phyloP scores from a whole-genome alignment of 805 yeast genomes.

The Nakazawaea peltata region DNA sequence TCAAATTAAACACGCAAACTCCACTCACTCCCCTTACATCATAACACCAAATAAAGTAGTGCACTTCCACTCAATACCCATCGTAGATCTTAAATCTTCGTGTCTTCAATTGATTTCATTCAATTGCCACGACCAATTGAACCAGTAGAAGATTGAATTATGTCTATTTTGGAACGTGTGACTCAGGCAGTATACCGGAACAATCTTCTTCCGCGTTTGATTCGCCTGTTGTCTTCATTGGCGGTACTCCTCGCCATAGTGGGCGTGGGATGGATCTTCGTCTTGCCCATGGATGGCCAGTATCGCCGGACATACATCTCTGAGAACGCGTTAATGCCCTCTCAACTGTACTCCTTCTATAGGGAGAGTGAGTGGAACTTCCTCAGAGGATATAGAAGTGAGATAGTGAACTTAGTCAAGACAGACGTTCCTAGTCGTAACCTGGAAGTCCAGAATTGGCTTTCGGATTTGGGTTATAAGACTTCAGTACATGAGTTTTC shows the following conservation, averaged over 20 bases:
- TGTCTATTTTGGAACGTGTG: slow-evolving; percentile 39
- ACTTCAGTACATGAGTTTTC: slow-evolving; percentile 38
- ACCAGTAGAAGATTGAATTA: no score
- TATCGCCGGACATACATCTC: slow-evolving; percentile 79
- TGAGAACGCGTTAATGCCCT: slow-evolving; percentile 96
- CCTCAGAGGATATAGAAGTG: slow-evolving; percentile 75
- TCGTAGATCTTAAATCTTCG: no score
- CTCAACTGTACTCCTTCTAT: slow-evolving; percentile 87
- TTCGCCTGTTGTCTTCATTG: slow-evolving; percentile 32
- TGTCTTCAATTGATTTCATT: no score
- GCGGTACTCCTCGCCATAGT: slow-evolving; percentile 32
- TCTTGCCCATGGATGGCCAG: slow-evolving; percentile 76
- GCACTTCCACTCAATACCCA: no score
- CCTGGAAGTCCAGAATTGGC: slow-evolving; percentile 43
- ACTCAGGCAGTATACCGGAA: slow-evolving; percentile 33
- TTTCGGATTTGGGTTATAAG: slow-evolving; percentile 65
- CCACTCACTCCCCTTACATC: no score
- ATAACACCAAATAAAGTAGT: no score
- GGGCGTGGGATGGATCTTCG: slow-evolving; percentile 52
- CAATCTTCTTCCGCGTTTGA: slow-evolving; percentile 38
- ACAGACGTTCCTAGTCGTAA: slow-evolving; percentile 30
- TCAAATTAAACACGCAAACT: no score
- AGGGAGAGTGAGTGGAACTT: slow-evolving; percentile 93
- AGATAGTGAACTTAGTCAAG: slow-evolving; percentile 32
- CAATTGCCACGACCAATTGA: no score